phyloP scores from a whole-genome alignment of 148 eudicot genomes.

The Dianthus caryophyllus region DNA sequence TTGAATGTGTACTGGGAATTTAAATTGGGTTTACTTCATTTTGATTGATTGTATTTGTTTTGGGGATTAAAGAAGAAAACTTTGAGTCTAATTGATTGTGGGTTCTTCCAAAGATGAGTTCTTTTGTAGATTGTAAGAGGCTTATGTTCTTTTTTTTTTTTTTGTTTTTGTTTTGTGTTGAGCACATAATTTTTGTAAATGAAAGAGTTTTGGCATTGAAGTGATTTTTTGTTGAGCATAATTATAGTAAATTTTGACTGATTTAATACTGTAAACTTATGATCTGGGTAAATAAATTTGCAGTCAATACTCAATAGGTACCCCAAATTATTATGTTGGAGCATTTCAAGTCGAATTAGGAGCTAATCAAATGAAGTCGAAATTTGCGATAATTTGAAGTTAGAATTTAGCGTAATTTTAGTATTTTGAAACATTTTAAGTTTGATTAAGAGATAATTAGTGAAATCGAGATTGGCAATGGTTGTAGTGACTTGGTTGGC shows the following conservation, averaged over 20 bases:
- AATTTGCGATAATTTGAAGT: too few species aligned
- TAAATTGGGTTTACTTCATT: not conserved
- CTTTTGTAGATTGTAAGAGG: not conserved
- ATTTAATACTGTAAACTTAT: not conserved
- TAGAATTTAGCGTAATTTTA: not conserved
- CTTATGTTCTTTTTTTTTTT: not conserved
- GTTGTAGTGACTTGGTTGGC: not conserved
- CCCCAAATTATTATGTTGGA: too few species aligned
- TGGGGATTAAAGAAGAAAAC: not conserved
- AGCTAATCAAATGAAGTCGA: too few species aligned
- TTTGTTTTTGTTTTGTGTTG: not conserved
- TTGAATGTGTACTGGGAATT: not conserved
- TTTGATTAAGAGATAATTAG: not conserved
- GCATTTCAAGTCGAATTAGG: too few species aligned
- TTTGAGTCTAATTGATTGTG: not conserved
- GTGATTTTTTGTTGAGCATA: not conserved
- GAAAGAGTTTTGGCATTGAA: too few species aligned
- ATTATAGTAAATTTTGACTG: too few species aligned
- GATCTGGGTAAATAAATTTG: not conserved
- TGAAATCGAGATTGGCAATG: not conserved
- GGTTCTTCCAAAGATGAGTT: not conserved
- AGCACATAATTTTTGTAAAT: too few species aligned
- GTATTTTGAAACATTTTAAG: not conserved
- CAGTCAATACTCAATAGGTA: too few species aligned
- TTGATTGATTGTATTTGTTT: not conserved